A percentile compares a stretch with the other conserved stretches of the same genome.
Conservation (phyloP, 192 early-diverging fungal species). For the Gonapodya prolifera region DNA sequence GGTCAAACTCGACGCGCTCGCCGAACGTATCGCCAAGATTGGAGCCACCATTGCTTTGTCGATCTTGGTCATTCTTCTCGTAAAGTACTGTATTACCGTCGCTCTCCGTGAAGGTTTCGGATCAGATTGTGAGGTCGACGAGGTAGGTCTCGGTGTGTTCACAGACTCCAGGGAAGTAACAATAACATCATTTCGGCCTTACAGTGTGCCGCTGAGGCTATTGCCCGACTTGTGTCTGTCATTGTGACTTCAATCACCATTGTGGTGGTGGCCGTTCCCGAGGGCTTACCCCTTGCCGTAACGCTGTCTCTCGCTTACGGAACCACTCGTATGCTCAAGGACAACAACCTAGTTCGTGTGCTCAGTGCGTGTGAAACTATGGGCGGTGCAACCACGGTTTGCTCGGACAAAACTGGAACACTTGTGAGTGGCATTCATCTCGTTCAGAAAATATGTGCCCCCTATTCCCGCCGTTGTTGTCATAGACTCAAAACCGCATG, state of each 20-base stretch:
- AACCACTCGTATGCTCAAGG: conserved; percentile 88
- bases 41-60: conserved; percentile 71
- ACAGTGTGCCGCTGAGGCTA: background rate
- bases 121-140: background rate
- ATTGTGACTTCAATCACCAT: conserved; percentile 86
- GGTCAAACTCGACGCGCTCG: conserved; percentile 72
- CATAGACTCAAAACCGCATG: conserved; percentile 92
- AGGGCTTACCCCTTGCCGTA: conserved; percentile 94
- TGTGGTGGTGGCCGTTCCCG: conserved; percentile 95
- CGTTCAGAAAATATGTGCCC: too few species aligned
- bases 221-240: conserved; percentile 26
- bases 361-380: conserved; percentile 97
- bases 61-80: conserved; percentile 79
- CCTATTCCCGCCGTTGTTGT: background rate
- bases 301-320: conserved; percentile 90
- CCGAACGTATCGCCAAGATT: conserved; percentile 87
- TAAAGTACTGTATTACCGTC: conserved; percentile 61
- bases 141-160: background rate
- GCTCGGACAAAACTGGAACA: conserved; percentile 98
- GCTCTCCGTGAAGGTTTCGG: background rate
- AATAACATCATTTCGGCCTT: too few species aligned
- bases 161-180: too few species aligned
- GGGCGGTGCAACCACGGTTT: conserved; percentile 86
- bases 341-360: conserved; percentile 94
- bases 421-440: background rate